These are phyloP conservation scores for Xylaria castorea DNA, from an alignment of 495 filamentous ascomycete genomes.

Conservation along the genomic window DNA sequence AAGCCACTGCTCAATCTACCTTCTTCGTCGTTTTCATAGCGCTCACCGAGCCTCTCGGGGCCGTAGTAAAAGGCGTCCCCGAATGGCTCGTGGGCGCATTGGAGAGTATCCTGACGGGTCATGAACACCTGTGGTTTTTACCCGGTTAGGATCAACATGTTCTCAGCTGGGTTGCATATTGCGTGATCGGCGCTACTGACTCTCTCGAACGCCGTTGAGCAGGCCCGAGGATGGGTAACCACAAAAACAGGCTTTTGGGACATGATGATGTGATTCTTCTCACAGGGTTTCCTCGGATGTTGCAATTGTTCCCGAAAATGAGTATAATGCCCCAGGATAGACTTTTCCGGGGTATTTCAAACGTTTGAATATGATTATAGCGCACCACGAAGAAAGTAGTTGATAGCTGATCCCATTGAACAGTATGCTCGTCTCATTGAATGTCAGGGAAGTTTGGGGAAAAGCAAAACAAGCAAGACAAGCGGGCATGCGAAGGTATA, in stretches of 20 bases:
- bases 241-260: conserved; percentile 85
- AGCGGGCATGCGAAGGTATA: conserved; percentile 7
- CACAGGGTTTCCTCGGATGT: conserved; percentile 29
- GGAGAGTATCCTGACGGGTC: conserved; percentile 80
- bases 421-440: conserved; percentile 32
- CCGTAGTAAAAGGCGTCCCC: conserved; percentile 97
- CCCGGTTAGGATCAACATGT: conserved; percentile 17
- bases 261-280: conserved; percentile 52
- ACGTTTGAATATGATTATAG: conserved; percentile 24
- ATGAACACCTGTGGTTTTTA: conserved; percentile 80
- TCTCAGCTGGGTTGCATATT: conserved; percentile 23
- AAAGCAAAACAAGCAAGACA: conserved; percentile 6
- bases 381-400: conserved; percentile 42
- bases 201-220: conserved; percentile 94
- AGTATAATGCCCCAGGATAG: background rate
- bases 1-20: conserved; percentile 77
- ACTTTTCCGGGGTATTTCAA: background rate
- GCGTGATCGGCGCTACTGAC: conserved; percentile 55
- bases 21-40: conserved; percentile 77
- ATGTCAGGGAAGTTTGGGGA: background rate
- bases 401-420: conserved; percentile 32
- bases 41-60: conserved; percentile 78
- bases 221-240: conserved; percentile 90
- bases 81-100: conserved; percentile 92
- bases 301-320: conserved; percentile 31